Evolutionary conservation across 2,329 filamentous ascomycete species (phyloP).

Genomic region (Onygenales sp.): DNA sequence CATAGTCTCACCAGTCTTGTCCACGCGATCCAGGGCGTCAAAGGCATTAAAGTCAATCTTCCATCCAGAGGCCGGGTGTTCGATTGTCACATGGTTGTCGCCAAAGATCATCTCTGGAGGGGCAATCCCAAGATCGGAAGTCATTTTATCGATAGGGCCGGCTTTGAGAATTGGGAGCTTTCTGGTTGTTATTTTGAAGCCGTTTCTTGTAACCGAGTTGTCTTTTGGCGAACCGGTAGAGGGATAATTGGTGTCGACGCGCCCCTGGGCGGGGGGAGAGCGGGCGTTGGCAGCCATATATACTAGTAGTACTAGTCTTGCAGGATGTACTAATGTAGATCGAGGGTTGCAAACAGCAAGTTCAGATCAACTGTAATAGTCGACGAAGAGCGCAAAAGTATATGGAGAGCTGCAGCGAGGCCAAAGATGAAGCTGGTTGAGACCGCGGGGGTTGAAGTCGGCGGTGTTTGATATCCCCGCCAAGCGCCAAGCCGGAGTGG

Average conservation of each 20-base stretch:
- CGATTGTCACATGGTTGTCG: constrained; percentile 73
- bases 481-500: neutral
- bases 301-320: neutral
- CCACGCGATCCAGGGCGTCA: constrained; percentile 80
- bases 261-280: no score
- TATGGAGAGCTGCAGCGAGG: no score
- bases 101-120: constrained; percentile 99
- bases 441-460: no score
- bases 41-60: constrained; percentile 70
- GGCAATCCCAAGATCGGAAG: constrained; percentile 67
- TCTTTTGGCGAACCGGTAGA: constrained; percentile 30
- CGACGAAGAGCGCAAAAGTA: no score
- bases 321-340: no score
- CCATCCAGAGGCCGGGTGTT: constrained; percentile 69
- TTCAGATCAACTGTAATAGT: no score
- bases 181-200: constrained; percentile 68
- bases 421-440: no score
- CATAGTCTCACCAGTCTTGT: constrained; percentile 88
- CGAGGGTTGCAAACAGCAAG: no score
- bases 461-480: no score
- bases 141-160: constrained; percentile 79
- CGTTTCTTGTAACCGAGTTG: constrained; percentile 51
- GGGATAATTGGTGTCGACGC: neutral
- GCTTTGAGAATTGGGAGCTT: constrained; percentile 94
- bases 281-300: constrained; percentile 1